These are phyloP conservation scores for Stephanodiscus minutulus DNA, from an alignment of 108 stramenopile genomes.

Conservation along the genomic window DNA sequence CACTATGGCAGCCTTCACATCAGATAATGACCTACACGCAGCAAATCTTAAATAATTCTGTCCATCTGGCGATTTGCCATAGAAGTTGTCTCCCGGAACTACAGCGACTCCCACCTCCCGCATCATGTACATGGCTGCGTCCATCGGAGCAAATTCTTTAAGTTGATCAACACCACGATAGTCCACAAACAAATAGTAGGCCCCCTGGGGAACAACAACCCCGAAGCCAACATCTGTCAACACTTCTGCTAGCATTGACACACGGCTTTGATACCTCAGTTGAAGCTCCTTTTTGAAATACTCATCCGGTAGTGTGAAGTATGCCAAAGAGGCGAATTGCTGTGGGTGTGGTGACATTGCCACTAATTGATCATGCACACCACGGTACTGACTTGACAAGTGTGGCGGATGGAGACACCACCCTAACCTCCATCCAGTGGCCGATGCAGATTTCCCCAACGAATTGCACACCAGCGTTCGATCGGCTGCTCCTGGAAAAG, in stretches of 20 bases:
- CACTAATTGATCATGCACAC: slow-evolving; percentile 75
- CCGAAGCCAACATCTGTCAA: slow-evolving; percentile 52
- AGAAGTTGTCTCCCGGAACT: slow-evolving; percentile 79
- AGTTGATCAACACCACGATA: slow-evolving; percentile 50
- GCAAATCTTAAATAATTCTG: slow-evolving; percentile 64
- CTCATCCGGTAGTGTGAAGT: slow-evolving; percentile 56
- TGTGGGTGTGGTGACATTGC: slow-evolving; percentile 73
- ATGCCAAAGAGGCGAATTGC: slow-evolving; percentile 64
- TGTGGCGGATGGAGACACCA: slow-evolving; percentile 73
- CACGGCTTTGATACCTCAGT: slow-evolving; percentile 42
- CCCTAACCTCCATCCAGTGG: slow-evolving; percentile 72
- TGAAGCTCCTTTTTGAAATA: slow-evolving; percentile 54
- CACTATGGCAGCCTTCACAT: slow-evolving; percentile 48
- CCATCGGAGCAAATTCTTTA: slow-evolving; percentile 34
- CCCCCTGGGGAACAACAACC: slow-evolving; percentile 56
- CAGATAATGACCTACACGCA: slow-evolving; percentile 62
- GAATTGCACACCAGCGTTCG: slow-evolving; percentile 66
- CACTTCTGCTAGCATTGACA: slow-evolving; percentile 39
- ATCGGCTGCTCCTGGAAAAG: slow-evolving; percentile 55
- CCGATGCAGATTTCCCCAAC: slow-evolving; percentile 66
- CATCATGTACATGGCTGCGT: slow-evolving; percentile 71
- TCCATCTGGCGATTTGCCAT: slow-evolving; percentile 50
- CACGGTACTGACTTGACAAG: slow-evolving; percentile 55
- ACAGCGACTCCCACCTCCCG: slow-evolving; percentile 63
- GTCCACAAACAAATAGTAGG: slow-evolving; percentile 71